phyloP scores from a whole-genome alignment of 2,329 filamentous ascomycete species.

The Scytalidium lignicola region DNA sequence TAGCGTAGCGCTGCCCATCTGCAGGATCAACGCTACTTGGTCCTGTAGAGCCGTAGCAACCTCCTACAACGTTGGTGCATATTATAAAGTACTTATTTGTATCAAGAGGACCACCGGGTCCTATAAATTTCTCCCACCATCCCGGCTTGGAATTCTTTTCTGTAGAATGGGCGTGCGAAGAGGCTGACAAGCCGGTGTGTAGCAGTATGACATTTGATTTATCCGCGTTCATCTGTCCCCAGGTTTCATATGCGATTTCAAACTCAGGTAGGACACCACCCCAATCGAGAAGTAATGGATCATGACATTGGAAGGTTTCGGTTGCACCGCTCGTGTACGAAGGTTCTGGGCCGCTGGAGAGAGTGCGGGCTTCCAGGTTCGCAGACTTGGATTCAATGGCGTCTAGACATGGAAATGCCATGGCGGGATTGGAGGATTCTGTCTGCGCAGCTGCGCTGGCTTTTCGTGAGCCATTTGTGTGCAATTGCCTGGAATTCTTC shows the following conservation, averaged over 20 bases:
- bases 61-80: constrained; percentile 94
- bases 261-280: constrained; percentile 87
- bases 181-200: constrained; percentile 93
- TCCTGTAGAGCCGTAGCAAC: constrained; percentile 93
- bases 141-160: constrained; percentile 77
- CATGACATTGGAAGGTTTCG: constrained; percentile 65
- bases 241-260: constrained; percentile 87
- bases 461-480: constrained; percentile 15
- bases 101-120: constrained; percentile 76
- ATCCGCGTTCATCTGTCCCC: constrained; percentile 75
- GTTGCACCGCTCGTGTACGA: constrained; percentile 91
- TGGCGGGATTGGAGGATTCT: constrained; percentile 69
- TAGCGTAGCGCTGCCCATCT: constrained; percentile 84
- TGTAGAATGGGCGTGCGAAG: constrained; percentile 95
- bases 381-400: constrained; percentile 75
- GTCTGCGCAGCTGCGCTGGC: constrained; percentile 11
- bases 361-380: constrained; percentile 61
- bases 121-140: constrained; percentile 99
- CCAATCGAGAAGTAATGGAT: constrained; percentile 85
- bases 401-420: constrained; percentile 87
- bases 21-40: constrained; percentile 83
- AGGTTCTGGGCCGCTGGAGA: constrained; percentile 79
- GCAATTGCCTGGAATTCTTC: constrained; percentile 15
- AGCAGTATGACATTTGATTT: constrained; percentile 86
- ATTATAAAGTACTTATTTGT: constrained; percentile 90